These are phyloP conservation scores for Rhodotorula sp. DNA, from an alignment of 1,284 basidiomycete species.

Conservation along the genomic window DNA sequence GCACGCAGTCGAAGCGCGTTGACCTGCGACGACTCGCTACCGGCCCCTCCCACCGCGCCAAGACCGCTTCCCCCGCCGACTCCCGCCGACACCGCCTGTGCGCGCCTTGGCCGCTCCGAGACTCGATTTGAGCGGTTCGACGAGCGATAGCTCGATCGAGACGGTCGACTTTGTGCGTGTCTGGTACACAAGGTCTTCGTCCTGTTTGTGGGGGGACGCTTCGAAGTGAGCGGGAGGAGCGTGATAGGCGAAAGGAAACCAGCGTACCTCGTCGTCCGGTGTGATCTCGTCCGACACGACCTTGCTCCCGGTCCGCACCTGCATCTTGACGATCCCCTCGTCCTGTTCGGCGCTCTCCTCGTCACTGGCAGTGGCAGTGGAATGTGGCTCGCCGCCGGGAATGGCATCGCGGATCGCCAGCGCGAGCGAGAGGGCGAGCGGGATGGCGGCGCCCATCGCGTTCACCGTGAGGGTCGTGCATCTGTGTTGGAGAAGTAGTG, in stretches of 20 bases:
- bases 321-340: constrained; percentile 17
- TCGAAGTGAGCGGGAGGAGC: not conserved
- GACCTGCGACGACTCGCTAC: not conserved
- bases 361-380: not conserved
- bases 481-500: not conserved
- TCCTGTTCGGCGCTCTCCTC: not conserved
- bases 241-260: not conserved
- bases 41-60: not conserved
- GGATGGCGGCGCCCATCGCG: constrained; percentile 45
- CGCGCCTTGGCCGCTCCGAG: not conserved
- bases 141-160: constrained; percentile 18
- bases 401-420: constrained; percentile 45
- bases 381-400: constrained; percentile 33
- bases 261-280: constrained; percentile 40
- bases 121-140: constrained; percentile 3
- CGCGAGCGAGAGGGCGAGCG: constrained; percentile 41
- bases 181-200: constrained; percentile 37
- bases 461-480: constrained; percentile 36
- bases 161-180: constrained; percentile 41
- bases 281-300: constrained; percentile 44
- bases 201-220: not conserved
- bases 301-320: constrained; percentile 38
- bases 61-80: constrained; percentile 10
- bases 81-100: not conserved
- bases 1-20: not conserved